A percentile compares a stretch with the other conserved stretches of the same genome.
Conservation (phyloP, 768 basidiomycete species). For the Lyophyllum shimeji region DNA sequence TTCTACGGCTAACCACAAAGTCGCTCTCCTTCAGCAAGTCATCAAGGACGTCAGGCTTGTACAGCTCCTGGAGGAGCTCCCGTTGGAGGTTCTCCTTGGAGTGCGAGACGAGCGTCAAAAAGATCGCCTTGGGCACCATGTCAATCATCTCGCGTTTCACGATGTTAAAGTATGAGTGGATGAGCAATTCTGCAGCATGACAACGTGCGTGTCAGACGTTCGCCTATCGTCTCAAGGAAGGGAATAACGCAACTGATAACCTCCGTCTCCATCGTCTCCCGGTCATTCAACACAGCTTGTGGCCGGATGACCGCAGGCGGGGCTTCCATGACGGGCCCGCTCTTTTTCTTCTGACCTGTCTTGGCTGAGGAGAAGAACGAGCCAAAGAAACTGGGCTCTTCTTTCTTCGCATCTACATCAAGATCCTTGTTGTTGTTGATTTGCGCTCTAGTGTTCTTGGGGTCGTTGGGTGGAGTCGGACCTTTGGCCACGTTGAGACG, state of each 20-base stretch:
- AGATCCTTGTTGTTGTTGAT: slow-evolving; percentile 95
- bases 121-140: slow-evolving; percentile 97
- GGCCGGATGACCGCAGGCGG: slow-evolving; percentile 89
- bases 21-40: slow-evolving; percentile 96
- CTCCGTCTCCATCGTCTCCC: slow-evolving; percentile 98
- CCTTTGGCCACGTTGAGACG: slow-evolving; percentile 82
- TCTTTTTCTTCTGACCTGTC: slow-evolving; percentile 60
- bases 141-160: slow-evolving; percentile 99
- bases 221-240: background rate
- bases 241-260: slow-evolving; percentile 83
- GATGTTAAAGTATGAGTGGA: slow-evolving; percentile 96
- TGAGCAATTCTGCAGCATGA: slow-evolving; percentile 77
- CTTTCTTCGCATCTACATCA: slow-evolving; percentile 86
- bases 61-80: slow-evolving; percentile 92
- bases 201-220: background rate
- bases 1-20: slow-evolving; percentile 83
- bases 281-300: slow-evolving; percentile 85
- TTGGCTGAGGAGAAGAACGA: slow-evolving; percentile 92
- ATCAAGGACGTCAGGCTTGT: slow-evolving; percentile 94
- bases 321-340: slow-evolving; percentile 50
- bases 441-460: slow-evolving; percentile 62
- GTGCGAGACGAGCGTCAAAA: slow-evolving; percentile 85
- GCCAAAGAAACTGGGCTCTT: slow-evolving; percentile 90
- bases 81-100: slow-evolving; percentile 95
- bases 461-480: slow-evolving; percentile 48